Conservation (phyloP, 768 basidiomycete genomes). For the Pleurotus giganteus region DNA sequence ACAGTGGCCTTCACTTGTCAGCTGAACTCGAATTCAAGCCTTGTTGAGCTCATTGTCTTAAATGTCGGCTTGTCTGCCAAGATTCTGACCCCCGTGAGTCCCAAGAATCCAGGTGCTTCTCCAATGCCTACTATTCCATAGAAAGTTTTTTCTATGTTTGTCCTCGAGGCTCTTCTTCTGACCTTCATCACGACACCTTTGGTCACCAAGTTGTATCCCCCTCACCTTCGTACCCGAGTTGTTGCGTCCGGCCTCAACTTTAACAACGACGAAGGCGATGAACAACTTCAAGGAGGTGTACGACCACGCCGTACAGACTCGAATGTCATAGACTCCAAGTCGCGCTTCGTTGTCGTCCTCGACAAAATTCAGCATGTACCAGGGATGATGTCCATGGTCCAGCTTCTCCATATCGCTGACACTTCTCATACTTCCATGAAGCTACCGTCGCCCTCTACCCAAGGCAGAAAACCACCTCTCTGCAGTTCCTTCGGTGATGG, state of each 20-base stretch:
- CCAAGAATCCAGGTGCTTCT: neutral
- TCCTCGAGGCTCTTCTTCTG: slow-evolving; percentile 76
- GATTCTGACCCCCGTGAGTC: slow-evolving; percentile 59
- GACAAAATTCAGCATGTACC: slow-evolving; percentile 90
- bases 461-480: slow-evolving; percentile 7
- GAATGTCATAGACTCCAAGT: slow-evolving; percentile 34
- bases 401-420: slow-evolving; percentile 60
- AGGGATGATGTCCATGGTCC: slow-evolving; percentile 85
- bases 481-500: slow-evolving; percentile 14
- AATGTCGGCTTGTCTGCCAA: slow-evolving; percentile 87
- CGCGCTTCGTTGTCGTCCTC: slow-evolving; percentile 79
- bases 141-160: slow-evolving; percentile 93
- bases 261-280: slow-evolving; percentile 40
- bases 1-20: neutral
- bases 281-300: slow-evolving; percentile 21
- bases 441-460: slow-evolving; percentile 10
- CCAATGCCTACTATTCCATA: slow-evolving; percentile 5
- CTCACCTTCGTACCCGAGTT: slow-evolving; percentile 50
- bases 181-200: slow-evolving; percentile 87
- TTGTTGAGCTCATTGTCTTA: slow-evolving; percentile 93
- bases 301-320: slow-evolving; percentile 10
- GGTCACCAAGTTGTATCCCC: slow-evolving; percentile 66
- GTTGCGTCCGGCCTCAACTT: slow-evolving; percentile 46
- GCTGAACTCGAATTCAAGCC: slow-evolving; percentile 32
- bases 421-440: slow-evolving; percentile 16